Conservation (phyloP, 1,139 yeast species). For the Scheffersomyces cryptocercus region DNA sequence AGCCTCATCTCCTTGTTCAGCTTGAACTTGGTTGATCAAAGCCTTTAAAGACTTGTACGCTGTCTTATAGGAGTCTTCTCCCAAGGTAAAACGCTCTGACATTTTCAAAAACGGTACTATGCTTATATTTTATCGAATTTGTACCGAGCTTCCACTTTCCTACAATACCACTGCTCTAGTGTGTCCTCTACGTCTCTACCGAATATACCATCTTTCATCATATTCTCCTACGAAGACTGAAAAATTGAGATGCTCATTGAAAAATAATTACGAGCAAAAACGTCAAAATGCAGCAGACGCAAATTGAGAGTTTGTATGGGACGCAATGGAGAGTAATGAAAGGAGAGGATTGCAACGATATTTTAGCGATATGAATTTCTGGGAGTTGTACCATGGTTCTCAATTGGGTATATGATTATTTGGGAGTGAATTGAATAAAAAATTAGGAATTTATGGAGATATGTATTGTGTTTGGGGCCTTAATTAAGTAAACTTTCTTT, state of each 20-base stretch:
- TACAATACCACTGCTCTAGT: too few species aligned
- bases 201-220: not conserved
- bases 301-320: not conserved
- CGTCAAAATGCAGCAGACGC: not conserved
- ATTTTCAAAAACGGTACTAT: not conserved
- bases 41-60: constrained; percentile 37
- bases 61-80: constrained; percentile 23
- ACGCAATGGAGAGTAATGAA: too few species aligned
- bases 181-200: too few species aligned
- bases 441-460: too few species aligned
- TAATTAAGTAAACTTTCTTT: too few species aligned
- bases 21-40: constrained; percentile 30
- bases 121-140: not conserved
- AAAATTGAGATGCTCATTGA: not conserved
- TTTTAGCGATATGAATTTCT: too few species aligned
- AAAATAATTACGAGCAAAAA: not conserved
- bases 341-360: too few species aligned
- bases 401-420: too few species aligned
- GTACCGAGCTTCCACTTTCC: too few species aligned
- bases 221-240: not conserved
- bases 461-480: too few species aligned
- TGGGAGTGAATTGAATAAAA: too few species aligned
- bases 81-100: constrained; percentile 25
- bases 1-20: constrained; percentile 5
- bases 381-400: too few species aligned